Percentiles rank a stretch among this genome's conserved stretches.
phyloP scores from a whole-genome alignment of 768 basidiomycete species.

The Pleurotus citrinopileatus region DNA sequence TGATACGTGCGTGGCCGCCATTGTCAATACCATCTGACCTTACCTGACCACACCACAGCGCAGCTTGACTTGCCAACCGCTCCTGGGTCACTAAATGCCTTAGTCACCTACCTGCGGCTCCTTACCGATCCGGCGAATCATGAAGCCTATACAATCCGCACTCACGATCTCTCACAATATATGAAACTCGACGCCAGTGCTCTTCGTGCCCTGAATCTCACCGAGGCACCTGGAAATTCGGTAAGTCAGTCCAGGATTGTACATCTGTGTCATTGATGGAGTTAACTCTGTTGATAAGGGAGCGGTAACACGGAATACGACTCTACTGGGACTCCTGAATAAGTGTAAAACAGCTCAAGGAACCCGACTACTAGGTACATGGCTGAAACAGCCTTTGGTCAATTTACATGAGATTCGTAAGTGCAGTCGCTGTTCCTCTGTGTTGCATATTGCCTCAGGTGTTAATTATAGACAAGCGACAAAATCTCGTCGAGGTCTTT shows the following conservation, averaged over 20 bases:
- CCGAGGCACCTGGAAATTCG: conserved; percentile 64
- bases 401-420: conserved; percentile 90
- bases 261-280: background rate
- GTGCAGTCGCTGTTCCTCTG: conserved; percentile 24
- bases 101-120: conserved; percentile 80
- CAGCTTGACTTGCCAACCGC: conserved; percentile 76
- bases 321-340: conserved; percentile 86
- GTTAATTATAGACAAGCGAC: conserved; percentile 67
- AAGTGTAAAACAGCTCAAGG: conserved; percentile 97
- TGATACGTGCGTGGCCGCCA: conserved; percentile 47
- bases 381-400: conserved; percentile 95
- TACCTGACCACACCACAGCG: conserved; percentile 39
- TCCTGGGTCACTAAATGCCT: conserved; percentile 76
- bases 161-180: conserved; percentile 90
- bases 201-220: conserved; percentile 81
- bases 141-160: conserved; percentile 74
- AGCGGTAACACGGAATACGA: conserved; percentile 74
- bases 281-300: conserved; percentile 38
- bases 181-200: conserved; percentile 98
- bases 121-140: conserved; percentile 76
- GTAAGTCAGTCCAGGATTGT: conserved; percentile 28
- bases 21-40: background rate
- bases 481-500: conserved; percentile 85
- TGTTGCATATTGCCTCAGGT: background rate
- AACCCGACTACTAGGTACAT: conserved; percentile 78